Evolutionary conservation across 2,329 filamentous ascomycete species (phyloP).

Genomic region (Akanthomyces muscarius): DNA sequence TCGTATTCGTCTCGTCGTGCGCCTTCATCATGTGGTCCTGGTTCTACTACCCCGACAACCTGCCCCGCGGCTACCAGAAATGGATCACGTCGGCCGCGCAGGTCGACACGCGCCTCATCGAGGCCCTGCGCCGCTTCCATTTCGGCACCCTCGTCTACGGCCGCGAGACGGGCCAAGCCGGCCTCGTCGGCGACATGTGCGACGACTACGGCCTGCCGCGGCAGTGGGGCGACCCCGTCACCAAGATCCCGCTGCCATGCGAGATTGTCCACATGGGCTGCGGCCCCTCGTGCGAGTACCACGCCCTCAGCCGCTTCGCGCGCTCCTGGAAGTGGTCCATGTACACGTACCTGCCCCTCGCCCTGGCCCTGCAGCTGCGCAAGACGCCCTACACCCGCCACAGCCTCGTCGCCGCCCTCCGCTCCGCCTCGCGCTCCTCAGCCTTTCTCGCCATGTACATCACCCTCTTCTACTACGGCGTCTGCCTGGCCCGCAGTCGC

Average conservation of each 20-base stretch:
- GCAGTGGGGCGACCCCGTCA: slow-evolving; percentile 68
- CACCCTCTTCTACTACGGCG: slow-evolving; percentile 76
- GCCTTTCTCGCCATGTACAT: slow-evolving; percentile 76
- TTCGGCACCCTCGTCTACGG: slow-evolving; percentile 66
- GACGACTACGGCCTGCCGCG: slow-evolving; percentile 63
- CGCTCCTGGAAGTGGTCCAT: slow-evolving; percentile 71
- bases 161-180: slow-evolving; percentile 64
- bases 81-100: slow-evolving; percentile 78
- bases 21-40: slow-evolving; percentile 85
- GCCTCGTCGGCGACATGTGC: slow-evolving; percentile 68
- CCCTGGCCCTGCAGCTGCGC: slow-evolving; percentile 58
- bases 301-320: slow-evolving; percentile 64
- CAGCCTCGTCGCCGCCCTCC: slow-evolving; percentile 49
- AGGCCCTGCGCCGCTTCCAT: slow-evolving; percentile 65
- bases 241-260: slow-evolving; percentile 71
- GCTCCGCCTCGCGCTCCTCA: slow-evolving; percentile 65
- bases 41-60: slow-evolving; percentile 69
- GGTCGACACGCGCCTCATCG: slow-evolving; percentile 69
- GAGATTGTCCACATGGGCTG: slow-evolving; percentile 79
- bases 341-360: slow-evolving; percentile 72
- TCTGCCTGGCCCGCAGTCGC: slow-evolving; percentile 72
- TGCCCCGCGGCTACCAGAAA: slow-evolving; percentile 71
- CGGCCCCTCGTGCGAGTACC: slow-evolving; percentile 69
- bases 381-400: slow-evolving; percentile 31
- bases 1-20: slow-evolving; percentile 67